Evolutionary conservation across 2,329 filamentous ascomycete species (phyloP), one percentile per base, ranked within the genome.

Genomic region (Botrytis elliptica): DNA sequence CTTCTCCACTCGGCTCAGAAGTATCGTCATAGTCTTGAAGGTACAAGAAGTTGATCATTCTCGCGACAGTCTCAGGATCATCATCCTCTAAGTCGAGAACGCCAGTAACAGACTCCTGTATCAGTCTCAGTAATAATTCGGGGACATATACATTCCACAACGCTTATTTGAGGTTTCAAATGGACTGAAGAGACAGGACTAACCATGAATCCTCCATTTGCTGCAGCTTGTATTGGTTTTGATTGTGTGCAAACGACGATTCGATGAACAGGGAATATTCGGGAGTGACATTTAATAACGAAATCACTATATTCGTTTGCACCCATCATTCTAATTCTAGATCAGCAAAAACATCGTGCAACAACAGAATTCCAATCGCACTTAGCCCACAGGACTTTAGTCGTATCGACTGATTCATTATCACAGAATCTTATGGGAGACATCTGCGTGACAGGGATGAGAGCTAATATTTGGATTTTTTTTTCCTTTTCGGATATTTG

Each of bases 21-120:
- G 49, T 55, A 3, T 72, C 70, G 14, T 72, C 62, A 36, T 72
- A 72, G 29, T 72, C 62, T 44, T 52, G 62, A 18, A 40, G 66
- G 83, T 96, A 96, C 71, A 95, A 88, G 82, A 73, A 76, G n/a
- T 64, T 46, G 42, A 76, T 60, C 66, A 75, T 73, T 25, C 62
- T 44, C n/a, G 59, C 55, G 18, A 76, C 62, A 38, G 72, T 71
- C 4, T 62, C 38, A 8, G 64, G 75, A 5, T 75, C 68, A 44
- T 73, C 68, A 14, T 75, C 71, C 25, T 71, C 49, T 12, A 75
- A 49, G 4, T 74, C 38, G 55, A 71, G 66, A 22, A 52, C 57
- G 0, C 60, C 66, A 5, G 67, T 71, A 2, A 49, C 20, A 10
- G 60, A 70, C 40, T 75, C 74, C 74, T 75, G 14, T 33, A n/a